phyloP scores from a whole-genome alignment of 192 early-diverging fungal species.

The Thoreauomyces humboldtii region DNA sequence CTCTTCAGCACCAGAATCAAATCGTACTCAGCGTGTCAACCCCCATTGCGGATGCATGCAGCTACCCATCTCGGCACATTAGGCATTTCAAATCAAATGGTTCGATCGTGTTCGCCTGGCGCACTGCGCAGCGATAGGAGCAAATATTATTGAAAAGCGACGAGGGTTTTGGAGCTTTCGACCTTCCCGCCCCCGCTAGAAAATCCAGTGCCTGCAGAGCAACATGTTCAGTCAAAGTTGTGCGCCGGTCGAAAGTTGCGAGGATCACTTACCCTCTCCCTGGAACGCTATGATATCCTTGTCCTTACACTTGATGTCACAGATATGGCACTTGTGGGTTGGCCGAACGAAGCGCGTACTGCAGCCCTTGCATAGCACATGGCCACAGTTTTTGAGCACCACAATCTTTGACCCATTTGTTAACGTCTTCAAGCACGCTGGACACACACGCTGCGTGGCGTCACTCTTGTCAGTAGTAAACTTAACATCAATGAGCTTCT shows the following conservation, averaged over 20 bases:
- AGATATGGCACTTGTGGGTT: constrained; percentile 67
- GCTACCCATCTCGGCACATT: no score
- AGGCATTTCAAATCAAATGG: no score
- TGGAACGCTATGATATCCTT: constrained; percentile 67
- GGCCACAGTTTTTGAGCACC: constrained; percentile 70
- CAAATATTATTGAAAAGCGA: constrained; percentile 61
- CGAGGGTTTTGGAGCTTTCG: constrained; percentile 58
- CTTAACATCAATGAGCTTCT: constrained; percentile 63
- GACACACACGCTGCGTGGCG: constrained; percentile 55
- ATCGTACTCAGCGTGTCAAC: no score
- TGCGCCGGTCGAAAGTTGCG: not conserved
- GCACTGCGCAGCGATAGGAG: no score
- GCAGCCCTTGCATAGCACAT: constrained; percentile 69
- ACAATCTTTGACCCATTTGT: constrained; percentile 69
- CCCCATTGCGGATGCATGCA: no score
- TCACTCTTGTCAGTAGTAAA: constrained; percentile 53
- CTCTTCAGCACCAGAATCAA: no score
- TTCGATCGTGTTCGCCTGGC: no score
- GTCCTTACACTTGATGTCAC: constrained; percentile 62
- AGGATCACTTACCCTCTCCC: constrained; percentile 54
- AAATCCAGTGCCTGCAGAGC: constrained; percentile 58
- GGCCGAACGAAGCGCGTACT: constrained; percentile 66
- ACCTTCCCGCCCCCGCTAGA: constrained; percentile 63
- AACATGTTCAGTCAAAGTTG: not conserved
- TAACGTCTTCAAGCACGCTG: constrained; percentile 68